Conservation (phyloP, 805 yeast species). For the Yarrowia bubula region DNA sequence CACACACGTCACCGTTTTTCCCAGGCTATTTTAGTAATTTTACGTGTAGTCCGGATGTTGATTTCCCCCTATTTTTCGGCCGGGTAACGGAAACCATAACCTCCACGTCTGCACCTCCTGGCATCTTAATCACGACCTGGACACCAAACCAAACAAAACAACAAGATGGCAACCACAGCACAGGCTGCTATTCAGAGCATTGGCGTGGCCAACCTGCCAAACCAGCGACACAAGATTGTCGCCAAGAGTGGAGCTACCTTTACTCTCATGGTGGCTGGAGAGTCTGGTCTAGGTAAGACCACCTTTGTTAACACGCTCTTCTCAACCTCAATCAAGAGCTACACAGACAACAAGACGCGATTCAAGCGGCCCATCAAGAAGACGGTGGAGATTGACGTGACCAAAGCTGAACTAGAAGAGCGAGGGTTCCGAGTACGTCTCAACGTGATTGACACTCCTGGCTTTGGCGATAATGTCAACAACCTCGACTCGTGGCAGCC, state of each 20-base stretch:
- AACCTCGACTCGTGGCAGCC: constrained; percentile 74
- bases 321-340: constrained; percentile 48
- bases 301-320: constrained; percentile 80
- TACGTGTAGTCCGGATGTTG: not conserved
- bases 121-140: constrained; percentile 16
- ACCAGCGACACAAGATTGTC: constrained; percentile 41
- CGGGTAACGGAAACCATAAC: constrained; percentile 15
- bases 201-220: constrained; percentile 37
- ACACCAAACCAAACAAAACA: too few relatives aligned
- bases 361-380: constrained; percentile 43
- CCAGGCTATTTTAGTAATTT: not conserved
- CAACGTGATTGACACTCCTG: constrained; percentile 85
- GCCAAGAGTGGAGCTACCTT: constrained; percentile 61
- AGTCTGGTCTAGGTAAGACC: constrained; percentile 72
- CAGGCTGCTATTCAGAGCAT: constrained; percentile 29
- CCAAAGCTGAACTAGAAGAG: constrained; percentile 56
- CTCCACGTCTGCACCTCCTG: constrained; percentile 27
- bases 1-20: not conserved
- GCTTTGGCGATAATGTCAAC: constrained; percentile 88
- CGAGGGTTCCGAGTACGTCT: constrained; percentile 72
- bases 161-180: constrained; percentile 26
- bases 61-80: constrained; percentile 13
- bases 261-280: constrained; percentile 84
- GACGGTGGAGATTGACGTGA: constrained; percentile 43
- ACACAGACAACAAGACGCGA: constrained; percentile 43